Evolutionary conservation across 441 rosid genomes (phyloP).

Genomic region (Populus hybrid): DNA sequence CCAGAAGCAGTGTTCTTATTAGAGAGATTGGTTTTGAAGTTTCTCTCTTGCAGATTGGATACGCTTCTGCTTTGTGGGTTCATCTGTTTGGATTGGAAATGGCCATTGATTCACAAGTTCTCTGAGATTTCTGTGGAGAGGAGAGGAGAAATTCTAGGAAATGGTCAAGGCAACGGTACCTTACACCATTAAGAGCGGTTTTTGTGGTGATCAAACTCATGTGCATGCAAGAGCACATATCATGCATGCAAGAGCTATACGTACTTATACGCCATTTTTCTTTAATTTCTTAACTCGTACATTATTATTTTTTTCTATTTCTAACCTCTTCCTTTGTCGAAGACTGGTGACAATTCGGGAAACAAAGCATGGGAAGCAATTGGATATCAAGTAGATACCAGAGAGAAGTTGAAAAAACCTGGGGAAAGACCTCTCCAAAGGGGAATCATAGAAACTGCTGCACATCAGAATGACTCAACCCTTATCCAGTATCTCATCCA

Average conservation of each 20-base stretch:
- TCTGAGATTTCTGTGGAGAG: slow-evolving; percentile 49
- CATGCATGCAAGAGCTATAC: slow-evolving; percentile 11
- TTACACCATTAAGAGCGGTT: slow-evolving; percentile 45
- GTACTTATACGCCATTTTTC: background rate
- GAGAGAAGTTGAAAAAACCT: slow-evolving; percentile 24
- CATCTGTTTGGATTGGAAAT: slow-evolving; percentile 48
- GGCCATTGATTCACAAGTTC: slow-evolving; percentile 75
- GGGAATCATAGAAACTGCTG: slow-evolving; percentile 60
- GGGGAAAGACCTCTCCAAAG: slow-evolving; percentile 52
- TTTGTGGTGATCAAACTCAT: slow-evolving; percentile 51
- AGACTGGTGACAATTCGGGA: slow-evolving; percentile 52
- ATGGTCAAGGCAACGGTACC: slow-evolving; percentile 48
- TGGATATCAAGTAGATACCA: slow-evolving; percentile 43
- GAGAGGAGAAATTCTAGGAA: slow-evolving; percentile 47
- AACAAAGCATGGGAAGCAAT: slow-evolving; percentile 68
- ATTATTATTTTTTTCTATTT: background rate
- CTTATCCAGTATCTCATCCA: slow-evolving; percentile 37
- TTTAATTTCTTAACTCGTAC: background rate
- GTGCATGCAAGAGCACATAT: slow-evolving; percentile 43
- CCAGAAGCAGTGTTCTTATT: slow-evolving; percentile 36
- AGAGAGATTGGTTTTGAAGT: slow-evolving; percentile 39
- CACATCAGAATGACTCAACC: slow-evolving; percentile 38
- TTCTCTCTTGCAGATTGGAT: slow-evolving; percentile 67
- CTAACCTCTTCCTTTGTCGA: slow-evolving; percentile 6
- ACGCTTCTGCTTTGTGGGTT: slow-evolving; percentile 73